Evolutionary conservation across 1,139 yeast genomes (phyloP).

Genomic region (Blastobotrys buckinghamii): DNA sequence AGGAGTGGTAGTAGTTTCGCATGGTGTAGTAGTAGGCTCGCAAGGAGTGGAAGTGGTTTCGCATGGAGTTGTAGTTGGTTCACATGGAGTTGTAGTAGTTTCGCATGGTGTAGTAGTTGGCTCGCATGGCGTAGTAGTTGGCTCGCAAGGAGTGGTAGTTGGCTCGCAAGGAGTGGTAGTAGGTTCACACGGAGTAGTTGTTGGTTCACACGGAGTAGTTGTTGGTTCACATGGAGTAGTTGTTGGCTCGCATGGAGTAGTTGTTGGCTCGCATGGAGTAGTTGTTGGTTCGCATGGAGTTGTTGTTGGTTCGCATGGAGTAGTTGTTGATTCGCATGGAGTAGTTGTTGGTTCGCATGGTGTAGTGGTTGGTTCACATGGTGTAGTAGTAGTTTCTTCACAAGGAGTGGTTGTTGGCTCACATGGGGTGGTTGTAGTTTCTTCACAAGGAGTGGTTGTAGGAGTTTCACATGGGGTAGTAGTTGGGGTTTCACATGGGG

Average conservation of each 20-base stretch:
- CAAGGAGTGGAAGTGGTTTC: neutral
- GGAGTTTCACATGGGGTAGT: neutral
- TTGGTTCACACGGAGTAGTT: neutral
- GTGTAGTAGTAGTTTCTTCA: neutral
- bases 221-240: too few relatives aligned
- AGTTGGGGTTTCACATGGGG: neutral
- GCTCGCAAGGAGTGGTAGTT: neutral
- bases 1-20: neutral
- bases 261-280: slow-evolving; percentile 1
- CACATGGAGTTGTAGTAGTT: neutral
- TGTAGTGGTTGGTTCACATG: neutral
- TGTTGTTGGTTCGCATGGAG: neutral
- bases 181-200: too few relatives aligned
- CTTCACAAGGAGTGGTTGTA: neutral
- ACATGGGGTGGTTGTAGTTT: slow-evolving; percentile 2
- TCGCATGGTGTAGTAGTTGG: neutral
- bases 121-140: too few relatives aligned
- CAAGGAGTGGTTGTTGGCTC: slow-evolving; percentile 3
- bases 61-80: neutral
- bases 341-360: neutral
- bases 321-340: neutral
- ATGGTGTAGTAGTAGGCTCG: neutral
- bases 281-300: slow-evolving; percentile 2
- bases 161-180: neutral
- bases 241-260: slow-evolving; percentile 3